Percentiles rank a stretch among this genome's conserved stretches.
phyloP scores from a whole-genome alignment of 306 rosid species.

The Vigna mungo region DNA sequence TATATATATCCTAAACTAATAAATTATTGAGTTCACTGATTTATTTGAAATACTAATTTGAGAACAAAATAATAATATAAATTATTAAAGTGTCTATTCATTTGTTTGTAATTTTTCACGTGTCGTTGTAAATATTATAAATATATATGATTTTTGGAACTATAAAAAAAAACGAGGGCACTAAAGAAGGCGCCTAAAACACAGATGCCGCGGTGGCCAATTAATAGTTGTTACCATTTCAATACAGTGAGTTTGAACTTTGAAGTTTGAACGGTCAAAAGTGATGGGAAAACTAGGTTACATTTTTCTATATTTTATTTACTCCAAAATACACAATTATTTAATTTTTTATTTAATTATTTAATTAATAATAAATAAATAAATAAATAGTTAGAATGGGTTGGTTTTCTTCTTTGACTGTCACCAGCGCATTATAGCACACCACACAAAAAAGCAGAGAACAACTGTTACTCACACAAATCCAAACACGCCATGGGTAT shows the following conservation, averaged over 20 bases:
- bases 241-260: constrained; percentile 38
- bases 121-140: background rate
- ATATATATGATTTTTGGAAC: background rate
- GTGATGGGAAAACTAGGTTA: constrained; percentile 39
- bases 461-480: constrained; percentile 52
- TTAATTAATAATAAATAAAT: no score
- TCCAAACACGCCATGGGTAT: constrained; percentile 46
- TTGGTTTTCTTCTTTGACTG: constrained; percentile 69
- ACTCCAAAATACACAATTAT: background rate
- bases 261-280: constrained; percentile 63
- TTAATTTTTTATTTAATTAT: background rate
- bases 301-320: constrained; percentile 29
- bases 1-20: background rate
- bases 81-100: background rate
- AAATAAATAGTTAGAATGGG: constrained; percentile 34
- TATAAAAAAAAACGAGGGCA: background rate
- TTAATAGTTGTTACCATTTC: constrained; percentile 30
- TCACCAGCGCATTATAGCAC: constrained; percentile 81
- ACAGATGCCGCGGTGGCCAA: background rate
- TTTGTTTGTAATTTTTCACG: background rate
- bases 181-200: constrained; percentile 29
- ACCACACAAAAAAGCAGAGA: constrained; percentile 62
- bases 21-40: background rate
- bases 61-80: background rate
- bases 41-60: background rate